phyloP scores from a whole-genome alignment of 2,329 filamentous ascomycete genomes.

The Claviceps humidiphila region DNA sequence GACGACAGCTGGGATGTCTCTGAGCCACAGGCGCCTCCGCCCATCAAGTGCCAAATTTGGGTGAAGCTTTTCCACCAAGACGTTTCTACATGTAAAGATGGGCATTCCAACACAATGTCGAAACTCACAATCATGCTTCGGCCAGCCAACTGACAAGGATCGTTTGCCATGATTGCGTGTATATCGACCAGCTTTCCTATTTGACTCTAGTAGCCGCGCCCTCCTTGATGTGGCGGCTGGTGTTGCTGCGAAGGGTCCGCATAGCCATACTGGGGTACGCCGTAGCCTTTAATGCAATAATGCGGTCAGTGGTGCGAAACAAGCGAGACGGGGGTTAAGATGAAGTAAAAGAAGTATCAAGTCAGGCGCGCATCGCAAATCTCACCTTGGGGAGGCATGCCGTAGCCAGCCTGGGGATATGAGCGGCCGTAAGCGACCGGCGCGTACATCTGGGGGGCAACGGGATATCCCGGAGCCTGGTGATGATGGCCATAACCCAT shows the following conservation, averaged over 20 bases:
- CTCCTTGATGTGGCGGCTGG: constrained; percentile 10
- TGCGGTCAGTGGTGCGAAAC: constrained; percentile 5
- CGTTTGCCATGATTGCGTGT: neutral
- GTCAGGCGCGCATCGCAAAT: neutral
- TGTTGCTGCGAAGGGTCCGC: constrained; percentile 12
- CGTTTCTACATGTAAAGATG: neutral
- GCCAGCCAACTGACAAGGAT: neutral
- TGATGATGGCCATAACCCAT: constrained; percentile 23
- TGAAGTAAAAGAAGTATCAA: neutral
- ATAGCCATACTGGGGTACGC: constrained; percentile 31
- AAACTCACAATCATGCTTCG: neutral
- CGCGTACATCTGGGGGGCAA: constrained; percentile 24
- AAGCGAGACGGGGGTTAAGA: neutral
- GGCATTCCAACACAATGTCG: neutral
- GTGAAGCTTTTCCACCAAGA: neutral
- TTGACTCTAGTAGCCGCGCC: constrained; percentile 10
- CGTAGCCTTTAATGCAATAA: constrained; percentile 16
- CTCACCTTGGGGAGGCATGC: constrained; percentile 28
- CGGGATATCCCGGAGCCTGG: constrained; percentile 24
- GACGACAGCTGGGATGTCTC: neutral
- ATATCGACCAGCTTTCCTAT: neutral
- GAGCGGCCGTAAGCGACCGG: constrained; percentile 25
- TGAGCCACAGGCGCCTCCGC: neutral
- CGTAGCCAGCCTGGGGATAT: constrained; percentile 24
- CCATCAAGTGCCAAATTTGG: neutral